Evolutionary conservation across 495 filamentous ascomycete species (phyloP).

Genomic region (Aeminium ludgeri): DNA sequence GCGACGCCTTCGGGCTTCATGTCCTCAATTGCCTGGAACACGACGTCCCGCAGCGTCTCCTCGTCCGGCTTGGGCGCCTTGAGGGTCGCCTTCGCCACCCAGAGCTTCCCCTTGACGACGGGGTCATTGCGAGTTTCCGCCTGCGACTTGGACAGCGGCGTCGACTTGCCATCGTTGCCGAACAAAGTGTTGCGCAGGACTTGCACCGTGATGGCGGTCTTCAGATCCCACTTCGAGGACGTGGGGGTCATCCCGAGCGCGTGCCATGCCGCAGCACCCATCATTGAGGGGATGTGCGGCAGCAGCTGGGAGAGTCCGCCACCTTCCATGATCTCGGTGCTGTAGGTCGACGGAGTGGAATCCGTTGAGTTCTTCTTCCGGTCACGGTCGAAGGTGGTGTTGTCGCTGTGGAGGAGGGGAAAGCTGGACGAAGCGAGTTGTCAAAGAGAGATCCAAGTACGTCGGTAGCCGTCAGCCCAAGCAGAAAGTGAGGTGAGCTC

Average conservation of each 20-base stretch:
- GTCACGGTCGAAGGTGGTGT: no score
- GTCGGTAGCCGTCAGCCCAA: no score
- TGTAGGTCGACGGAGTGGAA: neutral
- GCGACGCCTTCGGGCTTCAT: constrained; percentile 31
- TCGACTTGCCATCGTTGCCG: constrained; percentile 23
- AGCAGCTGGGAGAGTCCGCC: no score
- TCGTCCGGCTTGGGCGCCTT: constrained; percentile 39
- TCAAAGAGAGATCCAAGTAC: no score
- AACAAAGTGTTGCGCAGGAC: constrained; percentile 47
- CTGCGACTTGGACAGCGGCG: constrained; percentile 45
- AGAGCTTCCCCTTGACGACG: constrained; percentile 60
- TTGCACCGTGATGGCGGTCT: constrained; percentile 54
- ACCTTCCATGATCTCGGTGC: no score
- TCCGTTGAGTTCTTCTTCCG: no score
- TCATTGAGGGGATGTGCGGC: constrained; percentile 45
- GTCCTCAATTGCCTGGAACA: constrained; percentile 46
- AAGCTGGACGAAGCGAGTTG: no score
- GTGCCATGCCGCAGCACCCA: constrained; percentile 52
- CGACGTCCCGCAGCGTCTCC: constrained; percentile 34
- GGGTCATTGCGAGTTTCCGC: constrained; percentile 41
- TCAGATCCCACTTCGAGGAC: constrained; percentile 60
- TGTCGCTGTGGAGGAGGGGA: no score
- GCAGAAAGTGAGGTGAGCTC: no score
- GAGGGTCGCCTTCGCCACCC: constrained; percentile 54
- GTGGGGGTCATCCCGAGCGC: constrained; percentile 46